Evolutionary conservation across 2,329 filamentous ascomycete species (phyloP).

Genomic region (Trichoderma simmonsii): DNA sequence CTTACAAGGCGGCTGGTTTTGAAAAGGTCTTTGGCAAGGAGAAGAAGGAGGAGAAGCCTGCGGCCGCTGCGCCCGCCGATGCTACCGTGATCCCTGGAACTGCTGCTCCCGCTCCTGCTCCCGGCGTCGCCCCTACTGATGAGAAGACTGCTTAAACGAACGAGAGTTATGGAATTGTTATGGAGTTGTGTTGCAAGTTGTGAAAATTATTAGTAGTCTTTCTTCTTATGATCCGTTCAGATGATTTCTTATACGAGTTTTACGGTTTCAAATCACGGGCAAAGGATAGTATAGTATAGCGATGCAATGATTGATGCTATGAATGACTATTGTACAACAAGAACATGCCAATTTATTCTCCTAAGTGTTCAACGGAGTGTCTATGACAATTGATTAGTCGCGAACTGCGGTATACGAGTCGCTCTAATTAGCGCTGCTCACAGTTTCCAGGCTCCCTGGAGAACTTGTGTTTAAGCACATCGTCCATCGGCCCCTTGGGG

Average conservation of each 20-base stretch:
- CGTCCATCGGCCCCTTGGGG: constrained; percentile 62
- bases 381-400: not conserved
- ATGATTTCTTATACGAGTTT: not conserved
- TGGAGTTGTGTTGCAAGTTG: not conserved
- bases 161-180: not conserved
- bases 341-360: not conserved
- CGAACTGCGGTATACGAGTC: not conserved
- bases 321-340: constrained; percentile 1
- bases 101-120: constrained; percentile 5
- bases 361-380: not conserved
- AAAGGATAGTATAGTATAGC: constrained; percentile 15
- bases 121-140: not conserved
- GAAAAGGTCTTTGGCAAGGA: constrained; percentile 57
- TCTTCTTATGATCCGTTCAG: not conserved
- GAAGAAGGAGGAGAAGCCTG: constrained; percentile 26
- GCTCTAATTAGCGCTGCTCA: not conserved
- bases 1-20: constrained; percentile 57
- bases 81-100: not conserved
- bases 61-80: constrained; percentile 20
- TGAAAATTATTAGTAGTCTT: not conserved
- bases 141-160: constrained; percentile 11
- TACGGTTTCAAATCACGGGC: constrained; percentile 21
- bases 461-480: constrained; percentile 59
- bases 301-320: constrained; percentile 17
- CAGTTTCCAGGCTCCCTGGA: constrained; percentile 42